These are phyloP conservation scores for Stephanodiscus minutulus DNA, from an alignment of 108 stramenopile species.

Conservation along the genomic window DNA sequence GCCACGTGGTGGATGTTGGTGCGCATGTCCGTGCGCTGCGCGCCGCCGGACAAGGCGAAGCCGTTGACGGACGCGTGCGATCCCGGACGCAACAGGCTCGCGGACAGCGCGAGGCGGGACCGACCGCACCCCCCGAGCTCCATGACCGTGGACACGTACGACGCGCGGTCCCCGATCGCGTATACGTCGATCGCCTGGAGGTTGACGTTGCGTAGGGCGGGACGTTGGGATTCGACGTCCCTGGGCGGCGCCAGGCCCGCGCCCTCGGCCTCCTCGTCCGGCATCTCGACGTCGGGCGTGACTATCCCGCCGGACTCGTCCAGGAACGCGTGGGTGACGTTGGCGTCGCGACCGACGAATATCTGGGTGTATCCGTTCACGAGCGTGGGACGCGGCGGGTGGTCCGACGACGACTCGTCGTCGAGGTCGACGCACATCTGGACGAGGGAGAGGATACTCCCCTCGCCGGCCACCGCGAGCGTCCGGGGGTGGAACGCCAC, in stretches of 20 bases:
- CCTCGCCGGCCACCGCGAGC: constrained; percentile 68
- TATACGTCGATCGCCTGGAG: constrained; percentile 86
- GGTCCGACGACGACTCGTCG: constrained; percentile 1
- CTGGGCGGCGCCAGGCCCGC: constrained; percentile 14
- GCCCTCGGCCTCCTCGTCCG: constrained; percentile 40
- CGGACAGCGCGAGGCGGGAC: constrained; percentile 65
- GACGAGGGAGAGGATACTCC: constrained; percentile 61
- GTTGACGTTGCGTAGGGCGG: constrained; percentile 77
- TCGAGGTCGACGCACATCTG: constrained; percentile 82
- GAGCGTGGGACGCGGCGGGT: constrained; percentile 55
- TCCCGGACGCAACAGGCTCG: constrained; percentile 69
- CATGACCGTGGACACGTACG: constrained; percentile 68
- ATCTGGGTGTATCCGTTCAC: constrained; percentile 90
- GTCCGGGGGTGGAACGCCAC: constrained; percentile 82
- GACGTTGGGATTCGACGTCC: constrained; percentile 64
- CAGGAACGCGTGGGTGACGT: constrained; percentile 82
- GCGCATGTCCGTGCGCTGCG: constrained; percentile 85
- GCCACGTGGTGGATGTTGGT: constrained; percentile 92
- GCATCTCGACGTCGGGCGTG: constrained; percentile 65
- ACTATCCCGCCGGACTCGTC: constrained; percentile 85
- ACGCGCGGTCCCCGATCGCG: constrained; percentile 66
- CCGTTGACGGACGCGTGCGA: constrained; percentile 72
- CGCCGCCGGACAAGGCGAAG: constrained; percentile 77
- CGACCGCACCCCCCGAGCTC: constrained; percentile 84
- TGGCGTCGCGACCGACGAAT: constrained; percentile 71